Conservation (phyloP, 805 yeast species). For the Barnettozyma sp. region DNA sequence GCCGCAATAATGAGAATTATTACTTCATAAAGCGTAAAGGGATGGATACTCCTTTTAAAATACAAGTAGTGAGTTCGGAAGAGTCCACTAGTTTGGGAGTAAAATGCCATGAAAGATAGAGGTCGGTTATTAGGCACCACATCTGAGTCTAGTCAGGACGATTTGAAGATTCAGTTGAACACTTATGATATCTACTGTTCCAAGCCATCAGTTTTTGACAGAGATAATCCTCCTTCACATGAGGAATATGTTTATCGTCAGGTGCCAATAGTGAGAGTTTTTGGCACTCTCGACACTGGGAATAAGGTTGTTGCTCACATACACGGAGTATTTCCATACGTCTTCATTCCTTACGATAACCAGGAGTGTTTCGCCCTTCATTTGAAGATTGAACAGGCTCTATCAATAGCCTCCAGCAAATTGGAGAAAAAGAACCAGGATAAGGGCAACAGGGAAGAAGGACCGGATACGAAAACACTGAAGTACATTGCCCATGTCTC, state of each 20-base stretch:
- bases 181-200: conserved; percentile 60
- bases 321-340: conserved; percentile 80
- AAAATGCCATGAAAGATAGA: conserved; percentile 9
- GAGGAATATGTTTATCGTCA: conserved; percentile 28
- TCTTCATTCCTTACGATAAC: conserved; percentile 59
- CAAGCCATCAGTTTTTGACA: conserved; percentile 50
- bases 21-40: too few relatives aligned
- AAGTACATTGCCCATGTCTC: conserved; percentile 53
- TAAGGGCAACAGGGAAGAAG: conserved; percentile 3
- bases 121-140: conserved; percentile 6
- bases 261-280: conserved; percentile 74
- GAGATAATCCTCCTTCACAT: conserved; percentile 24
- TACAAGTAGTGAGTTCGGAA: background rate
- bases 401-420: conserved; percentile 34
- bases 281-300: conserved; percentile 61
- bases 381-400: conserved; percentile 36
- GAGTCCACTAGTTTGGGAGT: background rate
- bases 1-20: too few relatives aligned
- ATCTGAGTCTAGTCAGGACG: conserved; percentile 1
- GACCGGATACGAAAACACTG: conserved; percentile 12
- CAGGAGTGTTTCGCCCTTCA: conserved; percentile 35
- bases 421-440: conserved; percentile 7
- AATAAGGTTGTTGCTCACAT: conserved; percentile 60
- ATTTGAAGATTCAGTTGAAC: conserved; percentile 45
- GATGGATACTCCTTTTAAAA: too few relatives aligned